A percentile compares a stretch with the other conserved stretches of the same genome.
These are phyloP conservation scores for Mycena chlorophos DNA, from an alignment of 768 basidiomycete genomes.

Conservation along the genomic window DNA sequence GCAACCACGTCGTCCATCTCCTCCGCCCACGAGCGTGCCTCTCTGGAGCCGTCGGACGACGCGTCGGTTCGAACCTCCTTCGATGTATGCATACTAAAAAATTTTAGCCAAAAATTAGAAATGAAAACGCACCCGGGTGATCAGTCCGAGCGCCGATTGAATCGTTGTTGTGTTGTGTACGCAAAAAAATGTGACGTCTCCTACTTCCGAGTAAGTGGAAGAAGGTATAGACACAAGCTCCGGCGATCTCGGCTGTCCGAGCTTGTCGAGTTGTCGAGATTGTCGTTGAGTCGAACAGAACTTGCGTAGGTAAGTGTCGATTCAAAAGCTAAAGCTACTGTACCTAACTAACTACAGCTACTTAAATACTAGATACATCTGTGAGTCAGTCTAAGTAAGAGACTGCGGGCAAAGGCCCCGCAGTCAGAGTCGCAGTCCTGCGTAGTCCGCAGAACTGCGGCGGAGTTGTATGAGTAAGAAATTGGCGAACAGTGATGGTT, in stretches of 20 bases:
- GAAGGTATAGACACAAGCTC: neutral
- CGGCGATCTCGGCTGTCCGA: neutral
- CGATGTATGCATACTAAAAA: conserved; percentile 1
- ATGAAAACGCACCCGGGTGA: neutral
- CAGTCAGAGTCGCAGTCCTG: no score
- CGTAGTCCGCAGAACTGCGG: no score
- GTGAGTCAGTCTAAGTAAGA: neutral
- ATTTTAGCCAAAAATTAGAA: neutral
- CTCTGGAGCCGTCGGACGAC: neutral
- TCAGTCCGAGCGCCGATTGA: neutral
- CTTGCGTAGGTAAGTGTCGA: conserved; percentile 1
- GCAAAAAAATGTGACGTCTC: conserved; percentile 4
- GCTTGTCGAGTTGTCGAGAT: neutral
- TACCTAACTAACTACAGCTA: neutral
- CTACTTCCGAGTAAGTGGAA: neutral
- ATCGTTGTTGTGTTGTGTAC: neutral
- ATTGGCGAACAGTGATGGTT: no score
- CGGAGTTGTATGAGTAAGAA: no score
- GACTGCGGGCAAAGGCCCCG: no score
- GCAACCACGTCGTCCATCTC: neutral
- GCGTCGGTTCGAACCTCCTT: neutral
- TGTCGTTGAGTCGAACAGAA: neutral
- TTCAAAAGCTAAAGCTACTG: neutral
- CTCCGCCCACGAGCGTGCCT: neutral
- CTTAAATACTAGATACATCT: neutral